Conservation (phyloP, 257 asterid genomes). For the Parsonsia alboflavescens region DNA sequence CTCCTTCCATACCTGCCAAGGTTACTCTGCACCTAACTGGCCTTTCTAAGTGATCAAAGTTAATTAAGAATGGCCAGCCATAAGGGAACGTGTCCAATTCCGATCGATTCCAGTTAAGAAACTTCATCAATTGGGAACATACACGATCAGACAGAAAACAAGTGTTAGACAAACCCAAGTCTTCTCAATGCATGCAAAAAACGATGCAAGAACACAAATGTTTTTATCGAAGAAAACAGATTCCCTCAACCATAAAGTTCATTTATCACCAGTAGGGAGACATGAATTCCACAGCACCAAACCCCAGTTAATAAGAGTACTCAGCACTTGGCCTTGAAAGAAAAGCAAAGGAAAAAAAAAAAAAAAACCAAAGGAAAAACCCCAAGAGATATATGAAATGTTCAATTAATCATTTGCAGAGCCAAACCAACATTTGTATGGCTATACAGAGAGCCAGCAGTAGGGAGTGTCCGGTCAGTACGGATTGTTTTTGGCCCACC, state of each 20-base stretch:
- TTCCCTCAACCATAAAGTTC: neutral
- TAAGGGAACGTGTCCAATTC: neutral
- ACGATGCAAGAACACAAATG: neutral
- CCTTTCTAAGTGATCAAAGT: too few relatives aligned
- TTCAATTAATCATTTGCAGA: neutral
- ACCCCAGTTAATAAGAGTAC: neutral
- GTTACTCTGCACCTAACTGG: neutral
- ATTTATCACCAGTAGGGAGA: neutral
- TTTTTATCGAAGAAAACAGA: neutral
- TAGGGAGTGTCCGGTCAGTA: constrained; percentile 31
- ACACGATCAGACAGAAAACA: too few relatives aligned
- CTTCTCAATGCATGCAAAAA: neutral
- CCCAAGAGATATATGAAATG: neutral
- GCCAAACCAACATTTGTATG: neutral
- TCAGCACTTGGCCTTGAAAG: too few relatives aligned
- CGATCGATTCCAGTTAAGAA: neutral
- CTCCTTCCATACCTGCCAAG: neutral
- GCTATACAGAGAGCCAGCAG: neutral
- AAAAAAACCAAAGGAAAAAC: neutral
- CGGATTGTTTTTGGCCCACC: constrained; percentile 29
- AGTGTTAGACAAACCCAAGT: too few relatives aligned
- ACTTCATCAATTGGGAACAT: neutral
- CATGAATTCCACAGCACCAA: neutral
- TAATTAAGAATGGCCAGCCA: too few relatives aligned
- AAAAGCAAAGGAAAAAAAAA: neutral